A percentile compares a stretch with the other conserved stretches of the same genome.
These are phyloP conservation scores for Aspergillus tubingensis DNA, from an alignment of 2,329 filamentous ascomycete genomes.

Conservation along the genomic window DNA sequence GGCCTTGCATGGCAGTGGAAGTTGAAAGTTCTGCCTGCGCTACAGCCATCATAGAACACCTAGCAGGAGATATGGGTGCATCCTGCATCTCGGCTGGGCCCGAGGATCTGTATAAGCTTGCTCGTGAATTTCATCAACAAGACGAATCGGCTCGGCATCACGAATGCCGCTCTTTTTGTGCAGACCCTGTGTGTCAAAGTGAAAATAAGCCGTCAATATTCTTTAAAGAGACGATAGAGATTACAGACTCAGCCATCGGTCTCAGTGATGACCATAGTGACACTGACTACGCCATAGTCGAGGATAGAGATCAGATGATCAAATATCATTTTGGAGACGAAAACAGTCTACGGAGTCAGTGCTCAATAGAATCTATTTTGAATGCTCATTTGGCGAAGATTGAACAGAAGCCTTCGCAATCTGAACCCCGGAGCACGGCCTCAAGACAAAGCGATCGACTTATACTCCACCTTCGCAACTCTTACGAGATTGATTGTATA, in stretches of 20 bases:
- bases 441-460: not conserved
- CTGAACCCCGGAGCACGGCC: not conserved
- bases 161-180: not conserved
- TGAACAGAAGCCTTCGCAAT: not conserved
- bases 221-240: not conserved
- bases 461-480: not conserved
- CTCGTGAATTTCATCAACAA: not conserved
- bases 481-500: not conserved
- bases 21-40: not conserved
- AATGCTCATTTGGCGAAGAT: not conserved
- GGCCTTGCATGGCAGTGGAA: not conserved
- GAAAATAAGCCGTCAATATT: not conserved
- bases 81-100: not conserved
- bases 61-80: not conserved
- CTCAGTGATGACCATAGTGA: not conserved
- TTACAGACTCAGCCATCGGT: not conserved
- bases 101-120: not conserved
- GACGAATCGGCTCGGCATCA: not conserved
- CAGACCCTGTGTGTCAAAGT: not conserved
- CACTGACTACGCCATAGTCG: not conserved
- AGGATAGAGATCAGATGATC: not conserved
- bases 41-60: not conserved
- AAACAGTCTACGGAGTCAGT: not conserved
- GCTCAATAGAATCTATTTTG: not conserved
- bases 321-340: not conserved